Evolutionary conservation across 768 basidiomycete genomes (phyloP).

Genomic region (Mycena epipterygia): DNA sequence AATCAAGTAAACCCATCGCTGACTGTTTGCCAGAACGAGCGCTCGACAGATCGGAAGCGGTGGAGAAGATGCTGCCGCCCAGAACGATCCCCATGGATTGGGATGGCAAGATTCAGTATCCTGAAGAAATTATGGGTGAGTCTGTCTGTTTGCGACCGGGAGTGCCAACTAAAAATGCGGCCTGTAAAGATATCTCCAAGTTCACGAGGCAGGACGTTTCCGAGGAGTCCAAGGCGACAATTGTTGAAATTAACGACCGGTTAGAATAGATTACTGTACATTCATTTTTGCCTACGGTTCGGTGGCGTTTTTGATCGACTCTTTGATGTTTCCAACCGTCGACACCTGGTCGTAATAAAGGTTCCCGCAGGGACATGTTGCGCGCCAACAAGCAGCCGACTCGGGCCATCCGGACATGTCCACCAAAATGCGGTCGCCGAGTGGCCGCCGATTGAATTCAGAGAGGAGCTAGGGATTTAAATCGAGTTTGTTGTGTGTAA

Average conservation of each 20-base stretch:
- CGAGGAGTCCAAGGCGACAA: constrained; percentile 17
- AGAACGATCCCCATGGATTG: constrained; percentile 20
- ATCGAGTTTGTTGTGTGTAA: not conserved
- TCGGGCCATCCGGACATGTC: constrained; percentile 62
- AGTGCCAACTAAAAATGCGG: not conserved
- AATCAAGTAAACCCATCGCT: not conserved
- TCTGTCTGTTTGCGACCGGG: not conserved
- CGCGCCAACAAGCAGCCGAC: constrained; percentile 54
- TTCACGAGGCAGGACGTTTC: constrained; percentile 6
- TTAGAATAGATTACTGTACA: not conserved
- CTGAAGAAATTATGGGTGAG: constrained; percentile 19
- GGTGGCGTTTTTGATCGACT: constrained; percentile 39
- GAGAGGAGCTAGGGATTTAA: constrained; percentile 20
- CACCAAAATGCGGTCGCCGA: constrained; percentile 54
- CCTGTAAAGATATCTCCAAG: not conserved
- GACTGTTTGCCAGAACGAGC: not conserved
- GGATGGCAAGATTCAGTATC: constrained; percentile 17
- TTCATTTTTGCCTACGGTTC: too few species aligned
- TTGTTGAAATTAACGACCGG: constrained; percentile 7
- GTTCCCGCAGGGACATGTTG: constrained; percentile 52
- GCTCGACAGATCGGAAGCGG: constrained; percentile 14
- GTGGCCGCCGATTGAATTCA: constrained; percentile 55
- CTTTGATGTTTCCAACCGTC: constrained; percentile 49
- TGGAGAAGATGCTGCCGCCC: constrained; percentile 27
- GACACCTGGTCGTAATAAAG: constrained; percentile 52